A percentile compares a stretch with the other conserved stretches of the same genome.
Evolutionary conservation across 2,329 filamentous ascomycete species (phyloP).

Genomic region (Aspergillus fischeri): DNA sequence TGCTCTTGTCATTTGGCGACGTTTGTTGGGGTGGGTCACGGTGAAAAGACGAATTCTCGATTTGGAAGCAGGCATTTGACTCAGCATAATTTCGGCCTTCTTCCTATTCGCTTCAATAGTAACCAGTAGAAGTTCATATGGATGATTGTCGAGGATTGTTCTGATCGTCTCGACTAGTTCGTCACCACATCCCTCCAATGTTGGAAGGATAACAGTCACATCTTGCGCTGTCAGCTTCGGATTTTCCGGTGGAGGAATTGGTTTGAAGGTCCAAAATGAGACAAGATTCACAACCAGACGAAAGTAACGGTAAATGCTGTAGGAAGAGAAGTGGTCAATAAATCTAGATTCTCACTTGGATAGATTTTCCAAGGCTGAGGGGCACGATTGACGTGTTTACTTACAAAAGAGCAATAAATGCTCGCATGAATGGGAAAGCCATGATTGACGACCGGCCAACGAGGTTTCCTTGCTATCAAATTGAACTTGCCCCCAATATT

Average conservation of each 20-base stretch:
- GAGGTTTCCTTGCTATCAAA: neutral
- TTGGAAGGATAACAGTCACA: conserved; percentile 91
- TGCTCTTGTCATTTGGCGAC: conserved; percentile 85
- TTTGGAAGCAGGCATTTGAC: conserved; percentile 52
- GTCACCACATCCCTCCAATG: conserved; percentile 80
- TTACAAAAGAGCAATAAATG: conserved; percentile 42
- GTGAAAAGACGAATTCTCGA: conserved; percentile 70
- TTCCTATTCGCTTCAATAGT: conserved; percentile 77
- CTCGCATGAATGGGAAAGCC: conserved; percentile 37
- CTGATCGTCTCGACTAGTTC: conserved; percentile 77
- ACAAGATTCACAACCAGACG: conserved; percentile 79
- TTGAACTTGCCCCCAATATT: neutral
- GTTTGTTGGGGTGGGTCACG: conserved; percentile 87
- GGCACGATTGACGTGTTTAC: conserved; percentile 15
- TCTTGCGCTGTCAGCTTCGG: conserved; percentile 76
- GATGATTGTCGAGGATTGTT: conserved; percentile 49
- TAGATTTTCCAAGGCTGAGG: neutral
- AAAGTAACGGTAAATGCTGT: conserved; percentile 80
- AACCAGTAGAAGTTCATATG: conserved; percentile 73
- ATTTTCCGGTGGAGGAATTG: conserved; percentile 74
- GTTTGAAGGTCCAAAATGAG: conserved; percentile 83
- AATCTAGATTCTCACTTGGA: neutral
- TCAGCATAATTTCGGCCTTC: conserved; percentile 61
- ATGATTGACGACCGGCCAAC: conserved; percentile 19
- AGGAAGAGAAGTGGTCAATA: conserved; percentile 9